Conservation (phyloP, 768 basidiomycete species). For the Hebeloma cylindrosporum region DNA sequence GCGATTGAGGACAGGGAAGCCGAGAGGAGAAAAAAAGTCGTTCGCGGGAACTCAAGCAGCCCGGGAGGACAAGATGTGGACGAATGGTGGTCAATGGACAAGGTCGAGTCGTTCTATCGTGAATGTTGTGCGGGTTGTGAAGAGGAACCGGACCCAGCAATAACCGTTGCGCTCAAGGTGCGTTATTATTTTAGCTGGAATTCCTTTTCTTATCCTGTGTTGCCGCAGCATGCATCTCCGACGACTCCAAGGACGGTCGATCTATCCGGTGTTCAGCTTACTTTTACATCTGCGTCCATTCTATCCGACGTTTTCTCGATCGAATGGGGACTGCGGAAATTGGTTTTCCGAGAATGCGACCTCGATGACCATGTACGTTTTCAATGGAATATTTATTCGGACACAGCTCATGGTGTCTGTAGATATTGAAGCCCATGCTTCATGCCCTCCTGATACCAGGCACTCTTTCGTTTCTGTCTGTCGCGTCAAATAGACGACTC, state of each 20-base stretch:
- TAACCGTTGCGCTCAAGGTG: conserved; percentile 74
- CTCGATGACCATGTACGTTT: conserved; percentile 73
- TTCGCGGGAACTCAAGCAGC: conserved; percentile 51
- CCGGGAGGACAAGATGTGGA: conserved; percentile 38
- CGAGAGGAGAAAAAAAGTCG: conserved; percentile 64
- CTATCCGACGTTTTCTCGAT: conserved; percentile 90
- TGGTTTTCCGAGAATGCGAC: conserved; percentile 85
- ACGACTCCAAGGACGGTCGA: conserved; percentile 71
- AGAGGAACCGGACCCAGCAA: conserved; percentile 62
- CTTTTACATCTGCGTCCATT: conserved; percentile 65
- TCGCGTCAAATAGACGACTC: conserved; percentile 84
- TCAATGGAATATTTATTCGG: background rate
- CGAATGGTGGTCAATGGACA: conserved; percentile 84
- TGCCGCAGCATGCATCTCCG: conserved; percentile 47
- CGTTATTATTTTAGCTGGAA: conserved; percentile 17
- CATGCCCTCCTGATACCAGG: conserved; percentile 87
- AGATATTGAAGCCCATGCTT: conserved; percentile 86
- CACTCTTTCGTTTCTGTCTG: conserved; percentile 76
- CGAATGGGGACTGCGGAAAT: conserved; percentile 89
- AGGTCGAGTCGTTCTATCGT: conserved; percentile 83
- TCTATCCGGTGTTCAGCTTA: conserved; percentile 78
- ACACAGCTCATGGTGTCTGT: conserved; percentile 2
- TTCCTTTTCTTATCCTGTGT: conserved; percentile 5
- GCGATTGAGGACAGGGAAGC: conserved; percentile 76
- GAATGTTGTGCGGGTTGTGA: conserved; percentile 82